Evolutionary conservation across 495 filamentous ascomycete genomes (phyloP).

Genomic region (Penicillium atrosanguineum): DNA sequence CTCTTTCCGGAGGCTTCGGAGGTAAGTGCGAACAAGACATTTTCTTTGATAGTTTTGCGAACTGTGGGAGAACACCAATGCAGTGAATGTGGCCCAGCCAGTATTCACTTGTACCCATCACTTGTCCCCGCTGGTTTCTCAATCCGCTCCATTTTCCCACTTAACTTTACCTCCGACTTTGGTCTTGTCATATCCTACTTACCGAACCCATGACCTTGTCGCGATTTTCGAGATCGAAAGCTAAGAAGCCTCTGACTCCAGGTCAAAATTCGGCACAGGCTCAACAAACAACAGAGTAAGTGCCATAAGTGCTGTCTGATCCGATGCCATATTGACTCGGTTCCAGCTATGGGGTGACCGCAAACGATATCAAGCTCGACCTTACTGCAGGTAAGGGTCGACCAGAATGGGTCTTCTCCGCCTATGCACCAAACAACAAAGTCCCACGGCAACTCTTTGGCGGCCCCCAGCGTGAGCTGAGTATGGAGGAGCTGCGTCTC

Average conservation of each 20-base stretch:
- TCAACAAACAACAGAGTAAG: slow-evolving; percentile 32
- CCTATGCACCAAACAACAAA: slow-evolving; percentile 70
- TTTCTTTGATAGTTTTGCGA: neutral
- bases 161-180: neutral
- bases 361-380: slow-evolving; percentile 58
- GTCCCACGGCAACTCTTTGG: slow-evolving; percentile 79
- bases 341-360: slow-evolving; percentile 50
- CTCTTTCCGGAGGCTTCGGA: slow-evolving; percentile 36
- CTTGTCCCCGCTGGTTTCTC: neutral
- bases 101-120: neutral
- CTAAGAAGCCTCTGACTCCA: neutral
- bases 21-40: slow-evolving; percentile 27
- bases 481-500: slow-evolving; percentile 76
- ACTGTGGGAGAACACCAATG: neutral
- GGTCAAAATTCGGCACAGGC: neutral
- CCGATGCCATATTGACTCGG: slow-evolving; percentile 14
- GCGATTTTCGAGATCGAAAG: neutral
- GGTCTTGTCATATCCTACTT: neutral
- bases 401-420: slow-evolving; percentile 80
- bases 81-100: neutral
- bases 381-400: slow-evolving; percentile 57
- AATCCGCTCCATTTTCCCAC: neutral
- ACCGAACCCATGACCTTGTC: neutral
- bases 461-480: slow-evolving; percentile 73
- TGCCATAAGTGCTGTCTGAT: neutral